Conservation (phyloP, 1,284 basidiomycete genomes). For the Cronartium quercuum region DNA sequence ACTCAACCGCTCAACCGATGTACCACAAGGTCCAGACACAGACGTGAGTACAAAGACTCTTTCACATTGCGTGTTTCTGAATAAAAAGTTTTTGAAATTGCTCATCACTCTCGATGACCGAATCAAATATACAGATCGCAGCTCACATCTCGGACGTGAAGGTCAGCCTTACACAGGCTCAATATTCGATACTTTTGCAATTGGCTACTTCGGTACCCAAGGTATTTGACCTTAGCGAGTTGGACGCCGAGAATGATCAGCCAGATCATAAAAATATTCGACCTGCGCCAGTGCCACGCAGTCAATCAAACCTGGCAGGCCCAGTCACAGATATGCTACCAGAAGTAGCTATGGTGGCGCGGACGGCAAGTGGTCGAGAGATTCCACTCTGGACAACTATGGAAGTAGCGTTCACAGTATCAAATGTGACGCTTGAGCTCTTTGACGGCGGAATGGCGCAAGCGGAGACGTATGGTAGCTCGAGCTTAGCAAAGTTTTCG, state of each 20-base stretch:
- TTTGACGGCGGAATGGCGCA: slow-evolving; percentile 66
- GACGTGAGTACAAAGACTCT: slow-evolving; percentile 40
- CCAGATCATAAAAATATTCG: not conserved
- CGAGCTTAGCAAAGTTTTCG: slow-evolving; percentile 79
- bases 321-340: slow-evolving; percentile 5
- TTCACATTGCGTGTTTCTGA: too few relatives aligned
- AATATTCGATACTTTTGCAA: slow-evolving; percentile 71
- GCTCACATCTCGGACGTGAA: slow-evolving; percentile 82
- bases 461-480: slow-evolving; percentile 62
- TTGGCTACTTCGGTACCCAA: slow-evolving; percentile 69
- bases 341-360: not conserved
- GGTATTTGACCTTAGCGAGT: slow-evolving; percentile 54
- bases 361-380: slow-evolving; percentile 56
- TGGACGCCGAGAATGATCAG: slow-evolving; percentile 8
- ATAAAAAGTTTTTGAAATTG: not conserved
- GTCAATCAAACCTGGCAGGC: not conserved
- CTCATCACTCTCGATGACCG: not conserved
- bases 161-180: slow-evolving; percentile 79
- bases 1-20: slow-evolving; percentile 51
- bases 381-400: slow-evolving; percentile 59
- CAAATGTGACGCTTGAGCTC: slow-evolving; percentile 79
- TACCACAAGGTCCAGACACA: slow-evolving; percentile 45
- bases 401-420: slow-evolving; percentile 70
- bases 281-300: not conserved
- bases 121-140: slow-evolving; percentile 54